phyloP scores from a whole-genome alignment of 78 protist genomes.

The Cavenderia fasciculata region DNA sequence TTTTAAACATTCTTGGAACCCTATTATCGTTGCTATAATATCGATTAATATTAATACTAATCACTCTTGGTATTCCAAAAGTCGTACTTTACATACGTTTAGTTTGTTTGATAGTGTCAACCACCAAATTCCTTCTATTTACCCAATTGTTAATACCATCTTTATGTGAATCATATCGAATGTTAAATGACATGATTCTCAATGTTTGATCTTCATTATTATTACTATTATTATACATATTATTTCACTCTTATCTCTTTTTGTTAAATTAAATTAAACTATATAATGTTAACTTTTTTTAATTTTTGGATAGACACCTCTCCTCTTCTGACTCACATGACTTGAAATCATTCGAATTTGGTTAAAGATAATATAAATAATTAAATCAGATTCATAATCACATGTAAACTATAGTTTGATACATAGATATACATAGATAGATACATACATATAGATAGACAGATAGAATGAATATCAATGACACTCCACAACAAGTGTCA shows the following conservation, averaged over 20 bases:
- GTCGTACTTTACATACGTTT: not conserved
- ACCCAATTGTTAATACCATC: constrained; percentile 59
- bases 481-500: not conserved
- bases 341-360: too few species aligned
- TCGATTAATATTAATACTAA: not conserved
- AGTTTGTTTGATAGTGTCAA: not conserved
- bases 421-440: not conserved
- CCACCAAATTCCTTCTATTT: constrained; percentile 9
- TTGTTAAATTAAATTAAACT: not conserved
- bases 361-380: not conserved
- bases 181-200: constrained; percentile 32
- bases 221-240: not conserved
- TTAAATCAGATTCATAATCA: not conserved
- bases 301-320: too few species aligned
- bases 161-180: constrained; percentile 41
- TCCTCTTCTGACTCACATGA: too few species aligned
- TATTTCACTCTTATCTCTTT: not conserved
- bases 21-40: not conserved
- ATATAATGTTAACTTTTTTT: not conserved
- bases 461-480: not conserved
- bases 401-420: not conserved
- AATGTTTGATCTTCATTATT: not conserved
- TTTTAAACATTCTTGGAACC: constrained; percentile 68
- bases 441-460: not conserved
- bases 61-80: not conserved